Base-by-base conservation (phyloP, 1,284 basidiomycete genomes). In the Austroboletus novae-zelandiae region DNA sequence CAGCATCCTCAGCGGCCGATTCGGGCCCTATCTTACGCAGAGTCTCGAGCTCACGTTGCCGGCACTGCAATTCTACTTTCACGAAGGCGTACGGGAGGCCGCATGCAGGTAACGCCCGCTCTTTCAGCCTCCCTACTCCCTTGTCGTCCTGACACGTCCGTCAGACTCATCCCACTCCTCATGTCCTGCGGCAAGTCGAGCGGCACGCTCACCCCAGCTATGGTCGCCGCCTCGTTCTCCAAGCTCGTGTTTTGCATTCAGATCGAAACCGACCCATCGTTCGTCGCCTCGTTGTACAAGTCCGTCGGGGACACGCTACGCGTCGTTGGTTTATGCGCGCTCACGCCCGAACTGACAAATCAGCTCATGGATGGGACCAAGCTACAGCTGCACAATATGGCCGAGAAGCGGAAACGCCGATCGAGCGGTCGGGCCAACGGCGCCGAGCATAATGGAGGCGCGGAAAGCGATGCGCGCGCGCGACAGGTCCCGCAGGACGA, bases 1-100 rank as follows among this genome's bases (percentile, higher is more conserved):
- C 54, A 84, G 81, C 35, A 84, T 86, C 9, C 77, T 93, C 9
- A 79, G 80, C 0, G 73, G 76, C 1, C 75, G 76, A 3, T 91
- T 91, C 60, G 84, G 82, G 0, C 89, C 88, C 0, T 94, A 86
- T 60, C 71, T 93, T 1, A 65, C 78, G 9, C 83, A 84, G 60
- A 79, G 77, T 10, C 77, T 94, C 32, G 84, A 89, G 62, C 76
- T 92, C 17, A 80, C 84, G 3, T 67, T 94, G 2, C 87, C 86
- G 0, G 81, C 80, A 0, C 64, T 94, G 47, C 71, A 79, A 37
- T 92, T 89, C 57, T 83, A 83, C 57, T 88, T 90, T 68, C 89
- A 91, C 52, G 89, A 93, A 51, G 88, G 88, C 2, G 90, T 94
- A 0, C 68, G 89, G 29, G 91, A 93, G 63, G 89, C 88, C 0